Percentiles rank a stretch among this genome's conserved stretches.
phyloP scores from a whole-genome alignment of 768 basidiomycete species.

The Tephrocybe sp. region DNA sequence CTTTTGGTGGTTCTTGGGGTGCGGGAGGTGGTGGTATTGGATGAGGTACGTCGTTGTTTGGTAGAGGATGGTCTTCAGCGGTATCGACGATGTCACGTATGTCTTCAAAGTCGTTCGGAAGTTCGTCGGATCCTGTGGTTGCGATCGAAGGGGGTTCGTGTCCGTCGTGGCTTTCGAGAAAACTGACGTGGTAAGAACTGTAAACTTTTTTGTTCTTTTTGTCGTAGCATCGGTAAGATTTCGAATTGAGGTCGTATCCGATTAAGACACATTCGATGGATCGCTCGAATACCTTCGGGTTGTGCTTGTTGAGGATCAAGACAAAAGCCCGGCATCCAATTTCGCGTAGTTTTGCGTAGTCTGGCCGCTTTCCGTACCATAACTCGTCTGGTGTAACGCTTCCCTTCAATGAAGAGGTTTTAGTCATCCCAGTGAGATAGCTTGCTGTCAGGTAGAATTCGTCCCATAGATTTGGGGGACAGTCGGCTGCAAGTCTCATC shows the following conservation, averaged over 20 bases:
- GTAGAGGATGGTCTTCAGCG: no score
- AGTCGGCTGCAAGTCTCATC: no score
- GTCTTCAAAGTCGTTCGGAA: background rate
- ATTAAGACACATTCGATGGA: constrained; percentile 35
- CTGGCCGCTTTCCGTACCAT: constrained; percentile 15
- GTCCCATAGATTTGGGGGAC: no score
- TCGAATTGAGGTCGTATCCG: constrained; percentile 32
- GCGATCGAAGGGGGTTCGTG: background rate
- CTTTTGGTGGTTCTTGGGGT: no score
- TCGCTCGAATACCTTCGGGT: constrained; percentile 22
- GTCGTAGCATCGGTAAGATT: constrained; percentile 16
- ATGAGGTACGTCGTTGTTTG: no score
- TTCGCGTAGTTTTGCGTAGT: constrained; percentile 27
- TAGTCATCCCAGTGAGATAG: no score
- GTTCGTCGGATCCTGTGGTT: background rate
- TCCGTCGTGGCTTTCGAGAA: constrained; percentile 15
- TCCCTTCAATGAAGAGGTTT: no score
- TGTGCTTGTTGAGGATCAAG: constrained; percentile 29
- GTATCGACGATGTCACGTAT: background rate
- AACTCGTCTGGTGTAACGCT: no score
- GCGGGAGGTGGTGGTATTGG: no score
- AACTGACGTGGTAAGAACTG: constrained; percentile 22
- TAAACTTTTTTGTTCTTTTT: constrained; percentile 14
- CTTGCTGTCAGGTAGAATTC: no score
- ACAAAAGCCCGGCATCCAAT: constrained; percentile 34